Evolutionary conservation across 176 grass and related monocot genomes (phyloP), one percentile per base, ranked within the genome.

Genomic region (Oryza glaberrima): DNA sequence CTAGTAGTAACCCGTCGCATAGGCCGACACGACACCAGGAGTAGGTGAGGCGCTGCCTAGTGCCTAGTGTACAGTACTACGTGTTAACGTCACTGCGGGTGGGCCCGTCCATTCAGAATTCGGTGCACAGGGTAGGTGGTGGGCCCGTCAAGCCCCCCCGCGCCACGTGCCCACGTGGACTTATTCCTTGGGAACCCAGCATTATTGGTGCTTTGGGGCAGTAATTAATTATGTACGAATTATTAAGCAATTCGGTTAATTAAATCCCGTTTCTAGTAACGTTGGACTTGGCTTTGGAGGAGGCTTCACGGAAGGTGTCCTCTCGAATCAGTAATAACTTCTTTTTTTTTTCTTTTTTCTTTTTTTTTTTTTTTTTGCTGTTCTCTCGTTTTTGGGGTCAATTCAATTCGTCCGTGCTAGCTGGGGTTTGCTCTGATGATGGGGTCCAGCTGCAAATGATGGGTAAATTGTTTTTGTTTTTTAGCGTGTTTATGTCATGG

Each of bases 91-190:
- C 52, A 17, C 66, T 69, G 66, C 15, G 1, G 20, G 41, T 22
- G 40, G 69, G 69, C 10, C 19, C 38, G 20, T 7, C 52, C 52
- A 56, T 54, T 5, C 52, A 19, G 52, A 19, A 17, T 19, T 15
- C 51, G 51, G 51, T 19, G 51, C 51, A 54, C 52, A 56, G 47
- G 16, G 52, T 7, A 49, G 16, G 52, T 56, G 5, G 52, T 56
- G 52, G 52, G 16, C 52, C 52, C 52, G 16, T 10, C 32, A 11
- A 22, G 32, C 51, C 17, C 9, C 51, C 17, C 9, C 43, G 0
- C 9, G 54, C 54, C 58, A 54, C 44, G 77, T 80, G 84, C 30
- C 30, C 84, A 80, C 69, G 60, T 81, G 84, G 65, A 85, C 44
- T 80, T 81, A 75, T 75, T 81, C 70, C 16, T 3, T 9, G 32